Evolutionary conservation across 164 flowering plant genomes (phyloP).

Genomic region (Vitis rotundifolia): DNA sequence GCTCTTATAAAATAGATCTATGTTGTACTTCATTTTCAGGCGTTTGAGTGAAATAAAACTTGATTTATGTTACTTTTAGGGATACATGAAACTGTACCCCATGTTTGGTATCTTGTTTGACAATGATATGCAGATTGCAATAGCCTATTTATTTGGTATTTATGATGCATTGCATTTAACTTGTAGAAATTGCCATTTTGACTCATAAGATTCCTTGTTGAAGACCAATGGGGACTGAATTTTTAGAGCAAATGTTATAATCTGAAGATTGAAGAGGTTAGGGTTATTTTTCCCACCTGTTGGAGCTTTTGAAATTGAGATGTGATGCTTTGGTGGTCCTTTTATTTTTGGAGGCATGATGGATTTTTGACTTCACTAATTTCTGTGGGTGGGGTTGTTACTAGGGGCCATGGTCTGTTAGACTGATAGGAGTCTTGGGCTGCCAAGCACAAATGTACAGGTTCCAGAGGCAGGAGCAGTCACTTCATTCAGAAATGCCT

Average conservation of each 20-base stretch:
- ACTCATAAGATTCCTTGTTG: no score
- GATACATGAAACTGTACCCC: background rate
- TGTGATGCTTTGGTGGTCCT: background rate
- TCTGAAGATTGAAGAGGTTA: background rate
- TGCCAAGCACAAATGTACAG: no score
- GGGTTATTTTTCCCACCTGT: background rate
- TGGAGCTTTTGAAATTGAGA: background rate
- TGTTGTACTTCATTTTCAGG: background rate
- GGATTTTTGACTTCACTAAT: background rate
- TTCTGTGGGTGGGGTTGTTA: background rate
- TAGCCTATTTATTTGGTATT: background rate
- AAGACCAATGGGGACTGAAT: background rate
- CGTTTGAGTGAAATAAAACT: no score
- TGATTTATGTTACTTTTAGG: background rate
- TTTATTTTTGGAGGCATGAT: background rate
- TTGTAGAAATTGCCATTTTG: background rate
- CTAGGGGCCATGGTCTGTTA: no score
- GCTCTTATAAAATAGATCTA: no score
- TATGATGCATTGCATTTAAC: background rate
- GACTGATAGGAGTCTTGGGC: no score
- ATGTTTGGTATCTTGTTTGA: background rate
- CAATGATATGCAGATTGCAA: background rate
- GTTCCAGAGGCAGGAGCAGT: no score
- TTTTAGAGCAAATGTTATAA: background rate
- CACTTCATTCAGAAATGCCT: no score